Conservation (phyloP, 805 yeast genomes). For the Candida fluviatilis region DNA sequence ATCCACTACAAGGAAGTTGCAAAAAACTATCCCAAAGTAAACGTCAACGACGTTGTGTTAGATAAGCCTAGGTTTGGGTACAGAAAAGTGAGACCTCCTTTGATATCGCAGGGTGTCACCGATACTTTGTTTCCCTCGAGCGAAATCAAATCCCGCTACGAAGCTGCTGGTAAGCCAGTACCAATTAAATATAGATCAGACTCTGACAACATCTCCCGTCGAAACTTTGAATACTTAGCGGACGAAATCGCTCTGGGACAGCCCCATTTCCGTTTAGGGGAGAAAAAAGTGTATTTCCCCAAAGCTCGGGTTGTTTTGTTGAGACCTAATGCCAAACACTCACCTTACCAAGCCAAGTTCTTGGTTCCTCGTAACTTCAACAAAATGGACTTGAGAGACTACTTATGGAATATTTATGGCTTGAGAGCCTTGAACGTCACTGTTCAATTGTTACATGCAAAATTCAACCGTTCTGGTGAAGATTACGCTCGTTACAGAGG, state of each 20-base stretch:
- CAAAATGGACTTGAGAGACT: constrained; percentile 91
- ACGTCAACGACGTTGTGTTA: constrained; percentile 34
- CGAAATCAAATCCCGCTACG: constrained; percentile 30
- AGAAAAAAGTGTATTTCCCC: constrained; percentile 75
- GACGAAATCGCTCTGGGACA: constrained; percentile 56
- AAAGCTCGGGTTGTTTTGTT: constrained; percentile 74
- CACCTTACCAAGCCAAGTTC: constrained; percentile 96
- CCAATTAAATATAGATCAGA: constrained; percentile 35
- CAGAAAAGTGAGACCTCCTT: constrained; percentile 34
- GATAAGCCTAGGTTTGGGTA: constrained; percentile 36
- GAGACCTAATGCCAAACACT: constrained; percentile 92
- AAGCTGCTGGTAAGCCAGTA: constrained; percentile 36
- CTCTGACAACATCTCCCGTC: constrained; percentile 33
- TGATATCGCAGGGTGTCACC: constrained; percentile 35
- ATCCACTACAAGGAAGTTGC: constrained; percentile 29
- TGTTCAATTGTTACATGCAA: constrained; percentile 75
- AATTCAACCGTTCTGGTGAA: constrained; percentile 47
- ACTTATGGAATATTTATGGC: constrained; percentile 85
- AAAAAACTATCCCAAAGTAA: constrained; percentile 36
- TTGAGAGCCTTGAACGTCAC: constrained; percentile 85
- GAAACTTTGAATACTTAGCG: constrained; percentile 36
- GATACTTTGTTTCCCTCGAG: constrained; percentile 38
- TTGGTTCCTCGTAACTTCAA: constrained; percentile 92
- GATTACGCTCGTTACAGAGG: constrained; percentile 70
- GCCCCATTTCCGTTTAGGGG: constrained; percentile 84